Evolutionary conservation across 192 early-diverging fungal genomes (phyloP), one percentile per base, ranked within the genome.

Genomic region (Bifiguratus adelaidae): DNA sequence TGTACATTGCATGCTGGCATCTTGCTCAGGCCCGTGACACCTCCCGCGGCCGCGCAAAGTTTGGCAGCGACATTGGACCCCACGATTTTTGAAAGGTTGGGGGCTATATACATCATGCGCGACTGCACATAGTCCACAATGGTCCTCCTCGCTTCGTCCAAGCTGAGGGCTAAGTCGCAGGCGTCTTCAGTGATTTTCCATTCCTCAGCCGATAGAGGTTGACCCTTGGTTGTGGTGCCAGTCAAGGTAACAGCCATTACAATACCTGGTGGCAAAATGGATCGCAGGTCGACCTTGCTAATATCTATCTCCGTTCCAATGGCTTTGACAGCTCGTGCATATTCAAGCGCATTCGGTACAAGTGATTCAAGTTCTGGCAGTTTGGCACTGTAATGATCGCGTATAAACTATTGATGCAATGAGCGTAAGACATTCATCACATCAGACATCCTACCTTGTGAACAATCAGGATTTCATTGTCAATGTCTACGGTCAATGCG

Each of bases 341-440:
- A 99, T 48, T 93, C 92, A 5, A 89, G 55, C 1, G 95, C 81
- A 46, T 86, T 86, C 2, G 72, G 79, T 6, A 99, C 80, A n/a
- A 99, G 68, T 11, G 80, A 76, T 63, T 93, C 91, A 4, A 99
- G 72, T 56, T 95, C 95, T 0, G 93, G 91, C 52, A 99, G 96
- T 25, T 81, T 78, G 34, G 72, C 55, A 23, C 78, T 82, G 63
- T 94, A 99, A 44, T 88, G 85, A 61, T 99, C 93, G n/a, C 80
- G 44, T 40, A 94, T 81, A 57, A 80, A 92, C 83, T 89, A 57
- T 15, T 23, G 28, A 36, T 32, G 7, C 19, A 36, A 66, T 23
- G 25, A 38, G 44, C 16, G n/a, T 55, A 7, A 8, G 3, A 9
- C 7, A 28, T 5, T 19, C 26, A 8, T 37, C 29, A 22, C 11